Percentiles rank a stretch among this genome's conserved stretches.
Evolutionary conservation across 1,284 basidiomycete genomes (phyloP).

Genomic region (Puccinia sorghi): DNA sequence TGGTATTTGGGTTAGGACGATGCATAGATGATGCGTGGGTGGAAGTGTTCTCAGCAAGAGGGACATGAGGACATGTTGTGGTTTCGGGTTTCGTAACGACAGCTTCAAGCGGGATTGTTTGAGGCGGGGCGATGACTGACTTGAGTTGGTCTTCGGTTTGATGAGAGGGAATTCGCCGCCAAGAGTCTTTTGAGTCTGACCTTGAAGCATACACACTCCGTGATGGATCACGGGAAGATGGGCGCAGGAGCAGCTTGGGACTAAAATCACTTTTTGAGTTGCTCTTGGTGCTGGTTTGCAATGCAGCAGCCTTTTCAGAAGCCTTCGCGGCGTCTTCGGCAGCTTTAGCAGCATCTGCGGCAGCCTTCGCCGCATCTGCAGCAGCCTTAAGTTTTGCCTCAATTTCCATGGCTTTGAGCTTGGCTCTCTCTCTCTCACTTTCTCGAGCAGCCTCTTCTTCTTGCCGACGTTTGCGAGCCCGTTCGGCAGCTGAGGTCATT

Average conservation of each 20-base stretch:
- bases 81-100: background rate
- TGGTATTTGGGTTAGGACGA: background rate
- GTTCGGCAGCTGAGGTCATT: slow-evolving; percentile 86
- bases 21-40: background rate
- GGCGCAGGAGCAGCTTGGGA: slow-evolving; percentile 19
- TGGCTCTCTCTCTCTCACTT: slow-evolving; percentile 77
- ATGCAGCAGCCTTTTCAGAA: slow-evolving; percentile 22
- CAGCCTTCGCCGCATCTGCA: slow-evolving; percentile 13
- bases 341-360: slow-evolving; percentile 12
- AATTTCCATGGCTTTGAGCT: slow-evolving; percentile 78
- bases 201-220: background rate
- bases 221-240: slow-evolving; percentile 16
- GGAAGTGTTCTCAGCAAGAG: background rate
- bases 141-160: background rate
- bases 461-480: slow-evolving; percentile 72
- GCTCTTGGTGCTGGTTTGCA: slow-evolving; percentile 13
- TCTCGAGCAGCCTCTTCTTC: slow-evolving; percentile 83
- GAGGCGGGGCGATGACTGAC: background rate
- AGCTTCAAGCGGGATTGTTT: slow-evolving; percentile 8
- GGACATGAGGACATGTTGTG: slow-evolving; percentile 5
- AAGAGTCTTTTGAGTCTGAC: slow-evolving; percentile 35
- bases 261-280: background rate
- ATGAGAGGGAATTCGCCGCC: slow-evolving; percentile 30
- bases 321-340: slow-evolving; percentile 17
- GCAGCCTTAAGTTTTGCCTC: slow-evolving; percentile 70